These are phyloP conservation scores for Maudiozyma pseudohumilis DNA, from an alignment of 805 yeast species.

Conservation along the genomic window DNA sequence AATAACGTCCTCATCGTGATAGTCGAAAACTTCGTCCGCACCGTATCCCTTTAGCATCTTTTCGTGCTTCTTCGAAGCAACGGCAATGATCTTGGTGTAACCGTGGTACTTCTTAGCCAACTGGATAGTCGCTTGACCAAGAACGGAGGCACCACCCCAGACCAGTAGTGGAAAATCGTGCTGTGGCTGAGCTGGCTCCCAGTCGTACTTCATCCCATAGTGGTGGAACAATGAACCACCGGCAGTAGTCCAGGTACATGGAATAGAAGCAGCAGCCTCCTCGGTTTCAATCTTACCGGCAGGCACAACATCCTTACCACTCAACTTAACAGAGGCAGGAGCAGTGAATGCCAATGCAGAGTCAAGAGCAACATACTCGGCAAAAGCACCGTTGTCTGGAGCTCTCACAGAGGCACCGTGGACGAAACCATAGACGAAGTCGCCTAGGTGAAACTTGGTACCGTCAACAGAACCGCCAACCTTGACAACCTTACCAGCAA, in stretches of 20 bases:
- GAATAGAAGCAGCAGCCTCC: constrained; percentile 59
- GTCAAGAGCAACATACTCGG: constrained; percentile 36
- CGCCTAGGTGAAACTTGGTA: constrained; percentile 38
- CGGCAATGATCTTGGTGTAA: constrained; percentile 36
- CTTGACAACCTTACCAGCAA: constrained; percentile 10
- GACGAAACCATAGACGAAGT: constrained; percentile 42
- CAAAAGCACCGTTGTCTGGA: constrained; percentile 47
- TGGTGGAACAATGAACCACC: constrained; percentile 32
- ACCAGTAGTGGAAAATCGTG: constrained; percentile 36
- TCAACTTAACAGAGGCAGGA: constrained; percentile 6
- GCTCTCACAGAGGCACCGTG: constrained; percentile 41
- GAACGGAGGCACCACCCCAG: constrained; percentile 63
- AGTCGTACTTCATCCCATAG: constrained; percentile 25
- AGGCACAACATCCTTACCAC: constrained; percentile 22
- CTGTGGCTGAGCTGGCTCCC: constrained; percentile 20
- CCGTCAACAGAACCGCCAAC: constrained; percentile 33
- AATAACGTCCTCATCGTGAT: constrained; percentile 35
- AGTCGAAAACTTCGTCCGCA: constrained; percentile 29
- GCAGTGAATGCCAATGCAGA: constrained; percentile 16
- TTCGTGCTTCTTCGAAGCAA: constrained; percentile 41
- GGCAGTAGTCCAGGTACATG: constrained; percentile 45
- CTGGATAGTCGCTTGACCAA: constrained; percentile 34
- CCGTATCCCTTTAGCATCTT: constrained; percentile 36
- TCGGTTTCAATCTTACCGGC: constrained; percentile 36
- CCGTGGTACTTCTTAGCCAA: constrained; percentile 32